These are phyloP conservation scores for Capronia americana DNA, from an alignment of 2,329 filamentous ascomycete species.

Conservation along the genomic window DNA sequence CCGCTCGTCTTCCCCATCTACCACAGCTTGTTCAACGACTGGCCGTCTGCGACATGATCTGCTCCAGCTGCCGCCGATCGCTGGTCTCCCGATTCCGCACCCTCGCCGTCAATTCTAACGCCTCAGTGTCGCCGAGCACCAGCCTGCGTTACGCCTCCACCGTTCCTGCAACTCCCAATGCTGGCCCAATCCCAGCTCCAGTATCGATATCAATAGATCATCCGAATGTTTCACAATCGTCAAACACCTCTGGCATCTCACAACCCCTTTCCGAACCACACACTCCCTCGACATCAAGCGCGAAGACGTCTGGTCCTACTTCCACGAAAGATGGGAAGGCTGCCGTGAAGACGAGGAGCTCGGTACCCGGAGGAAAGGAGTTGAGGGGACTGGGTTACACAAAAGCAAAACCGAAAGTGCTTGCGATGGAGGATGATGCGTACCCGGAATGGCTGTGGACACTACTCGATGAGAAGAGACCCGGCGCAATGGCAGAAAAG, in stretches of 20 bases:
- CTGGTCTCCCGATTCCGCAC: conserved; percentile 30
- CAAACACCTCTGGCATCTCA: conserved; percentile 49
- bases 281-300: conserved; percentile 31
- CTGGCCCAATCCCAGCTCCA: conserved; percentile 32
- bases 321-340: conserved; percentile 42
- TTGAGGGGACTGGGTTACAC: conserved; percentile 54
- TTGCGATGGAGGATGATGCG: conserved; percentile 55
- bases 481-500: conserved; percentile 44
- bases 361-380: conserved; percentile 49
- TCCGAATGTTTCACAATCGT: conserved; percentile 40
- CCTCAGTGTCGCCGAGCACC: conserved; percentile 4
- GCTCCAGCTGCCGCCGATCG: conserved; percentile 35
- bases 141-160: conserved; percentile 29
- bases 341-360: conserved; percentile 46
- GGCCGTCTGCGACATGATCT: conserved; percentile 33
- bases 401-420: conserved; percentile 54
- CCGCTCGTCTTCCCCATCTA: neutral
- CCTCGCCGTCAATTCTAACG: conserved; percentile 5
- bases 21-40: neutral
- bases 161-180: conserved; percentile 32
- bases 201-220: conserved; percentile 27
- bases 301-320: conserved; percentile 29
- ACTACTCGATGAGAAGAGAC: conserved; percentile 49
- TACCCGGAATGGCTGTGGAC: conserved; percentile 58
- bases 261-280: conserved; percentile 48